phyloP scores from a whole-genome alignment of 2,329 filamentous ascomycete genomes.

The Penicillium sp. region DNA sequence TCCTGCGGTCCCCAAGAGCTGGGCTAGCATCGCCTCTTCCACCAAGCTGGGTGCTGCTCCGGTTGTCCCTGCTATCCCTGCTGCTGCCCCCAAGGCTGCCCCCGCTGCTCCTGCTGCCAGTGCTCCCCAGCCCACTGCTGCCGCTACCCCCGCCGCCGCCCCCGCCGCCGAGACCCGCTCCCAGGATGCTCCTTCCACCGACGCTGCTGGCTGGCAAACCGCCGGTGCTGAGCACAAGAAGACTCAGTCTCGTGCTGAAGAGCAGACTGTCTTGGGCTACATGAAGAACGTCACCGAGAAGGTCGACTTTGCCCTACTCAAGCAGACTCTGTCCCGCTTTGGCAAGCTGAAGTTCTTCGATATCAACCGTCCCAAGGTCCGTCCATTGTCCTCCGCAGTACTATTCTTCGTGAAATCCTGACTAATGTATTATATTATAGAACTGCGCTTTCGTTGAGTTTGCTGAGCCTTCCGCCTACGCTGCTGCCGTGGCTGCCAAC shows the following conservation, averaged over 20 bases:
- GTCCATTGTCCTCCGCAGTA: constrained; percentile 14
- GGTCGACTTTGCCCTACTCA: constrained; percentile 73
- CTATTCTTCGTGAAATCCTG: not conserved
- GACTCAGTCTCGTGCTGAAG: constrained; percentile 74
- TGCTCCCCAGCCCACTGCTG: constrained; percentile 34
- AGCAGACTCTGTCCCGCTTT: constrained; percentile 67
- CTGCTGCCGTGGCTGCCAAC: constrained; percentile 79
- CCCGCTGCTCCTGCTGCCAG: constrained; percentile 22
- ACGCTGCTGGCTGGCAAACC: constrained; percentile 79
- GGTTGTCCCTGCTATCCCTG: constrained; percentile 28
- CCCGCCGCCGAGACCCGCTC: constrained; percentile 43
- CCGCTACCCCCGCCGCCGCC: constrained; percentile 37
- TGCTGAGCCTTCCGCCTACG: constrained; percentile 74
- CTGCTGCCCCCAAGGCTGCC: constrained; percentile 29
- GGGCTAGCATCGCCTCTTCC: constrained; percentile 59
- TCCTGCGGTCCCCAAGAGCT: constrained; percentile 60
- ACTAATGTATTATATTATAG: constrained; percentile 47
- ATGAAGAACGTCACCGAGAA: constrained; percentile 95
- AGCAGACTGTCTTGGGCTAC: constrained; percentile 79
- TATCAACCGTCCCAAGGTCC: constrained; percentile 72
- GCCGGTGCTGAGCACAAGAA: constrained; percentile 76
- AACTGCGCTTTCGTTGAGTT: constrained; percentile 98
- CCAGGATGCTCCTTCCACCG: constrained; percentile 76
- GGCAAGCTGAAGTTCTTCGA: constrained; percentile 65
- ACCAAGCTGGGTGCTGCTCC: constrained; percentile 41